phyloP scores from a whole-genome alignment of 1,284 basidiomycete species.

The Caloboletus inedulis region DNA sequence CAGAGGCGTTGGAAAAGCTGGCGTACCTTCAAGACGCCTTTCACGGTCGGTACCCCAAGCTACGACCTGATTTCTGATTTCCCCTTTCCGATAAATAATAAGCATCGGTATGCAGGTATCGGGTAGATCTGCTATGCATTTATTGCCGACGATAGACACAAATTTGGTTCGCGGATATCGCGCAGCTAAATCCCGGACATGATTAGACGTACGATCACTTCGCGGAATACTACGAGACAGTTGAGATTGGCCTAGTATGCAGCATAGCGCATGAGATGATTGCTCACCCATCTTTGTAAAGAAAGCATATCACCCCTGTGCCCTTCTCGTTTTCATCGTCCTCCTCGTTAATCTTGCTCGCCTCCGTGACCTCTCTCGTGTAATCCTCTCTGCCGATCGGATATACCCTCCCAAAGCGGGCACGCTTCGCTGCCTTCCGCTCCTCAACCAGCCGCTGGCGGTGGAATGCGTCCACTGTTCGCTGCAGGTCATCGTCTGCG shows the following conservation, averaged over 20 bases:
- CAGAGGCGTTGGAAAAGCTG: background rate
- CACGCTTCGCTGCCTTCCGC: slow-evolving; percentile 56
- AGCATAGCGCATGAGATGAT: background rate
- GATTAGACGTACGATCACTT: slow-evolving; percentile 73
- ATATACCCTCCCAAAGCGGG: slow-evolving; percentile 82
- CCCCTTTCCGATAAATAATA: slow-evolving; percentile 89
- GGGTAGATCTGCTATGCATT: slow-evolving; percentile 95
- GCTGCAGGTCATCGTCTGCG: slow-evolving; percentile 74
- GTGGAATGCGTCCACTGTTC: slow-evolving; percentile 69
- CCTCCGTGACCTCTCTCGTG: slow-evolving; percentile 92
- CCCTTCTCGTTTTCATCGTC: slow-evolving; percentile 65
- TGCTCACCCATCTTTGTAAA: slow-evolving; percentile 85
- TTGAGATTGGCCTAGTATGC: slow-evolving; percentile 3
- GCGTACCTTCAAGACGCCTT: slow-evolving; percentile 74
- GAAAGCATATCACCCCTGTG: slow-evolving; percentile 83
- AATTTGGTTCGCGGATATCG: slow-evolving; percentile 93
- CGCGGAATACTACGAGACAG: slow-evolving; percentile 58
- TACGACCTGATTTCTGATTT: slow-evolving; percentile 83
- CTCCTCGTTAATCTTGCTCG: slow-evolving; percentile 70
- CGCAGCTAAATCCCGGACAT: slow-evolving; percentile 72
- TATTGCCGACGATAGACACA: slow-evolving; percentile 91
- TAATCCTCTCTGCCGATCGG: slow-evolving; percentile 94
- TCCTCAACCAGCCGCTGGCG: slow-evolving; percentile 69
- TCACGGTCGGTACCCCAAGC: slow-evolving; percentile 80
- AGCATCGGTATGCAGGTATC: slow-evolving; percentile 91